A percentile compares a stretch with the other conserved stretches of the same genome.
Conservation (phyloP, 805 yeast species). For the Monosporozyma aquatica region DNA sequence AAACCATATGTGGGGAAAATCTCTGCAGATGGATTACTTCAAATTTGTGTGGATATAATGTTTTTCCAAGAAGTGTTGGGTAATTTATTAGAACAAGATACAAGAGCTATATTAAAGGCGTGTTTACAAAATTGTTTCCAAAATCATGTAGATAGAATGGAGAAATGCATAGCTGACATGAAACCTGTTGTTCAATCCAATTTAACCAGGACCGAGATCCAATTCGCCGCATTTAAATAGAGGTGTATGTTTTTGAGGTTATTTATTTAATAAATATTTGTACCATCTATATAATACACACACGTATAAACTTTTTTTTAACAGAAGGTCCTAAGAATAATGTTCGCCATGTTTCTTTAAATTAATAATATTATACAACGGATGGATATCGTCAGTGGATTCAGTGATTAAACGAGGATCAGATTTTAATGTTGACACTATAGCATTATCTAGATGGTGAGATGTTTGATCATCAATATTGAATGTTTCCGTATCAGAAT, state of each 20-base stretch:
- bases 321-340: conserved; percentile 17
- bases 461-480: conserved; percentile 16
- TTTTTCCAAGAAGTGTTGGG: conserved; percentile 35
- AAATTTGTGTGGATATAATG: conserved; percentile 45
- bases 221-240: conserved; percentile 28
- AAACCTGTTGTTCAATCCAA: conserved; percentile 27
- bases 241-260: neutral
- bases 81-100: conserved; percentile 23
- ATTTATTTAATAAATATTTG: too few species aligned
- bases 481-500: conserved; percentile 12
- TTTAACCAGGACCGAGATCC: conserved; percentile 22
- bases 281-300: neutral
- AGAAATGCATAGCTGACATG: conserved; percentile 22
- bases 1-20: conserved; percentile 38
- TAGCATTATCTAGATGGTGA: conserved; percentile 14
- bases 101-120: conserved; percentile 25
- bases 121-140: conserved; percentile 29
- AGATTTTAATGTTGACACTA: conserved; percentile 20
- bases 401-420: conserved; percentile 29
- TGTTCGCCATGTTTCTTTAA: conserved; percentile 56
- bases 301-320: neutral
- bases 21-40: conserved; percentile 41
- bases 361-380: conserved; percentile 40
- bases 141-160: conserved; percentile 18
- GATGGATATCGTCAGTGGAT: conserved; percentile 34